A percentile compares a stretch with the other conserved stretches of the same genome.
Evolutionary conservation across 345 rosid species (phyloP).

Genomic region (Eucalyptus pauciflora): DNA sequence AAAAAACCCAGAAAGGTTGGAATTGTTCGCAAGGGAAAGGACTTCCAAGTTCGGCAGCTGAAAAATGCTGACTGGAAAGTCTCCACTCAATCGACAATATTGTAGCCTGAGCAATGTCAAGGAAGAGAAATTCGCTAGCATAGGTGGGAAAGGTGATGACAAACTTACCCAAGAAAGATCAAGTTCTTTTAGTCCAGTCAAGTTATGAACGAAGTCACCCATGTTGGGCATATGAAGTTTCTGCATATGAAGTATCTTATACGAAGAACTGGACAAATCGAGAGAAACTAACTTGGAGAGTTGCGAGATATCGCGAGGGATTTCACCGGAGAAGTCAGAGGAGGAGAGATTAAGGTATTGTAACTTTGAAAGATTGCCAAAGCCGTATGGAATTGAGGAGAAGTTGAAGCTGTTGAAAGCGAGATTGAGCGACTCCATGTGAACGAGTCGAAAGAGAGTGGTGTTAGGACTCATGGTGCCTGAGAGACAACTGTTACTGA

Average conservation of each 20-base stretch:
- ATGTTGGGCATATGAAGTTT: not conserved
- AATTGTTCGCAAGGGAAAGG: not conserved
- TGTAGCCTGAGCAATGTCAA: not conserved
- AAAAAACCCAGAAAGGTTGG: not conserved
- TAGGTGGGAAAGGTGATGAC: not conserved
- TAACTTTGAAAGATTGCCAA: not conserved
- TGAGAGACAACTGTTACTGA: not conserved
- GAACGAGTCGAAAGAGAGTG: not conserved
- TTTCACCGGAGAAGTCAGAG: not conserved
- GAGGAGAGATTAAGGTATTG: not conserved
- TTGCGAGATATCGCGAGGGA: not conserved
- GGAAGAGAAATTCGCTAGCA: not conserved
- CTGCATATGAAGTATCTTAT: too few relatives aligned
- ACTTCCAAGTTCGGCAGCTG: not conserved
- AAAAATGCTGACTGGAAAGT: not conserved
- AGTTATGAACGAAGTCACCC: not conserved
- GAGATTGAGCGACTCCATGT: not conserved
- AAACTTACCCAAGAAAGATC: fast-evolving
- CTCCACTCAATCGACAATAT: not conserved
- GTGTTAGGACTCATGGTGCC: not conserved
- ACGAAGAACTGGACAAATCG: fast-evolving
- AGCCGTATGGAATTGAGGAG: not conserved
- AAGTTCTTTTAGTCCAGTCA: not conserved
- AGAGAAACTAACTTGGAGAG: not conserved
- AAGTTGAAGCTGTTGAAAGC: not conserved